A percentile compares a stretch with the other conserved stretches of the same genome.
phyloP scores from a whole-genome alignment of 164 flowering plant genomes.

The Annona cherimola region DNA sequence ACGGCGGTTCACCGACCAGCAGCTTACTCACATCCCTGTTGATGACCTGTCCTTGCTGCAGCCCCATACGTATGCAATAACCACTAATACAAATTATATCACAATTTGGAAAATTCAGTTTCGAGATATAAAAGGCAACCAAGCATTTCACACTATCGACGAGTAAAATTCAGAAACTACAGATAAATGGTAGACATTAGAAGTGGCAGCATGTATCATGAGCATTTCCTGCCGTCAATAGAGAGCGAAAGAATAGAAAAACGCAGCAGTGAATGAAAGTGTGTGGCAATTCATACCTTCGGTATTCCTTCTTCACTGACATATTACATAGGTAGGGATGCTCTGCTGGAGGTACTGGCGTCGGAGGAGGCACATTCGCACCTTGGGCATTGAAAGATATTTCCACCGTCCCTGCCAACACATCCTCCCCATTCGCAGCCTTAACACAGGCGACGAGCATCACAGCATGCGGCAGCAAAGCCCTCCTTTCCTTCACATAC shows the following conservation, averaged over 20 bases:
- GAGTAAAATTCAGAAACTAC: too few species aligned
- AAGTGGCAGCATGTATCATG: too few species aligned
- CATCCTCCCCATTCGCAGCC: conserved; percentile 33
- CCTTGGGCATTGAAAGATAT: conserved; percentile 65
- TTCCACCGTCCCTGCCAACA: conserved; percentile 86
- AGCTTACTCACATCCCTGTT: too few species aligned
- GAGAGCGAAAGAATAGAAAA: not conserved
- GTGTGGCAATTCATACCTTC: conserved; percentile 44
- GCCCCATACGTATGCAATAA: too few species aligned
- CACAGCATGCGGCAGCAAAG: conserved; percentile 57
- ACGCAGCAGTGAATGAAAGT: not conserved
- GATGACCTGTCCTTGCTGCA: too few species aligned
- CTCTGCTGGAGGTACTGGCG: conserved; percentile 69
- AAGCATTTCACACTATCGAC: too few species aligned
- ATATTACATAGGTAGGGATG: conserved; percentile 86
- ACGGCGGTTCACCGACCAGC: too few species aligned
- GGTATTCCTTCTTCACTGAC: conserved; percentile 61
- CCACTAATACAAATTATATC: too few species aligned
- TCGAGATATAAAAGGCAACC: too few species aligned
- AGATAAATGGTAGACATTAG: too few species aligned
- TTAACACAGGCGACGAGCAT: conserved; percentile 71
- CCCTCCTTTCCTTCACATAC: conserved; percentile 72
- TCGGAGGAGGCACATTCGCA: conserved; percentile 64
- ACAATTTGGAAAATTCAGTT: too few species aligned
- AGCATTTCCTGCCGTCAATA: not conserved